Percentiles rank a stretch among this genome's conserved stretches.
These are phyloP conservation scores for Leccinum variicolor DNA, from an alignment of 768 basidiomycete genomes.

Conservation along the genomic window DNA sequence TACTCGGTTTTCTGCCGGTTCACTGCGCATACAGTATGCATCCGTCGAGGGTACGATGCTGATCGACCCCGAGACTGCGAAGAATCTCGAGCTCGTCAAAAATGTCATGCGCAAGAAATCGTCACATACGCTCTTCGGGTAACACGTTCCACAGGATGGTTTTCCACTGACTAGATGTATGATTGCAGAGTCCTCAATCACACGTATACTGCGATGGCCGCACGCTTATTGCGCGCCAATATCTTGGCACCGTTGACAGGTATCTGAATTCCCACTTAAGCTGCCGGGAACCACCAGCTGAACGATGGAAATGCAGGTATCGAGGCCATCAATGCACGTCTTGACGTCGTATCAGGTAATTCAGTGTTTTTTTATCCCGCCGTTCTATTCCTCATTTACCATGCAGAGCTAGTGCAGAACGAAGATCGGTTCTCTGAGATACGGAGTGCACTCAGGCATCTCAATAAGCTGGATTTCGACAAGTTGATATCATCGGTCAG, in stretches of 20 bases:
- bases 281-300: neutral
- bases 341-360: constrained; percentile 83
- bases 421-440: constrained; percentile 73
- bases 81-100: constrained; percentile 84
- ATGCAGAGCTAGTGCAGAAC: constrained; percentile 66
- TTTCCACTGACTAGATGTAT: neutral
- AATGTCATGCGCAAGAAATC: constrained; percentile 70
- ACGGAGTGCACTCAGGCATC: constrained; percentile 60
- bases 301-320: constrained; percentile 17
- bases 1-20: constrained; percentile 63
- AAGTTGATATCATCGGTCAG: constrained; percentile 72
- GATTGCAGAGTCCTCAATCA: constrained; percentile 62
- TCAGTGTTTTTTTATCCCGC: neutral
- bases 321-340: constrained; percentile 68
- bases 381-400: constrained; percentile 1
- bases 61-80: constrained; percentile 86
- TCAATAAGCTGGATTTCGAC: constrained; percentile 86
- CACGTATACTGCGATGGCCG: constrained; percentile 89
- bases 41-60: constrained; percentile 91
- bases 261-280: constrained; percentile 21
- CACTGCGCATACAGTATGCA: constrained; percentile 71
- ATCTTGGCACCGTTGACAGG: constrained; percentile 81
- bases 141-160: neutral
- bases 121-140: constrained; percentile 79
- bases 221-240: constrained; percentile 73